Conservation (phyloP, 306 rosid species). For the Malus sylvestris region DNA sequence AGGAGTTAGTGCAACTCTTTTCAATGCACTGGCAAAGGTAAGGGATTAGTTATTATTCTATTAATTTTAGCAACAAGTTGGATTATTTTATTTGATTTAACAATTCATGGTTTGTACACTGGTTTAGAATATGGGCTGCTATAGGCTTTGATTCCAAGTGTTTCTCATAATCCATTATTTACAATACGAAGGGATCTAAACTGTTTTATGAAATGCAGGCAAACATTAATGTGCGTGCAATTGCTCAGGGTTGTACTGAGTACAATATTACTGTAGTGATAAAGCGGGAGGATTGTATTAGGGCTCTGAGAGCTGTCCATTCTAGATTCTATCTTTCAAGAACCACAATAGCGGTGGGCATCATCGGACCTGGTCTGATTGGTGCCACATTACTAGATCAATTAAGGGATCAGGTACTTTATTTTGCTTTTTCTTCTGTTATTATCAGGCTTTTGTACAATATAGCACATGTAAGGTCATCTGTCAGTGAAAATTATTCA, state of each 20-base stretch:
- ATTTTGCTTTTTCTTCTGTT: slow-evolving; percentile 1
- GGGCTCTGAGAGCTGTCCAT: slow-evolving; percentile 93
- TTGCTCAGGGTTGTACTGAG: slow-evolving; percentile 98
- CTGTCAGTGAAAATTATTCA: not conserved
- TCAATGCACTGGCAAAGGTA: slow-evolving; percentile 97
- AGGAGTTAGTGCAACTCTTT: slow-evolving; percentile 96
- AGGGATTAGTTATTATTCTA: slow-evolving; percentile 3
- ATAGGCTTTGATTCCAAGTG: not conserved
- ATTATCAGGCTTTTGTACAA: slow-evolving; percentile 2
- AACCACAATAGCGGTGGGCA: slow-evolving; percentile 95
- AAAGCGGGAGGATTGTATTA: slow-evolving; percentile 89
- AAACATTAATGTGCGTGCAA: slow-evolving; percentile 89
- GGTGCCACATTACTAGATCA: slow-evolving; percentile 94
- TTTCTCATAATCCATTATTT: slow-evolving; percentile 11
- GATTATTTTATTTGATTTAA: not conserved
- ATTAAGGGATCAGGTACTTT: slow-evolving; percentile 87
- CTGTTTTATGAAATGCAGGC: slow-evolving; percentile 51
- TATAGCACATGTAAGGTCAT: not conserved
- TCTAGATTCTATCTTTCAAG: slow-evolving; percentile 91
- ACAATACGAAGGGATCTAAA: not conserved
- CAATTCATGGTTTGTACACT: not conserved
- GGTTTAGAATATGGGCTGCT: not conserved
- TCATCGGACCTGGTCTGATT: slow-evolving; percentile 93
- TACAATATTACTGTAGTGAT: slow-evolving; percentile 87
- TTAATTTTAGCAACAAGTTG: not conserved